Evolutionary conservation across 1,284 basidiomycete genomes (phyloP).

Genomic region (Cronartium ribicola): DNA sequence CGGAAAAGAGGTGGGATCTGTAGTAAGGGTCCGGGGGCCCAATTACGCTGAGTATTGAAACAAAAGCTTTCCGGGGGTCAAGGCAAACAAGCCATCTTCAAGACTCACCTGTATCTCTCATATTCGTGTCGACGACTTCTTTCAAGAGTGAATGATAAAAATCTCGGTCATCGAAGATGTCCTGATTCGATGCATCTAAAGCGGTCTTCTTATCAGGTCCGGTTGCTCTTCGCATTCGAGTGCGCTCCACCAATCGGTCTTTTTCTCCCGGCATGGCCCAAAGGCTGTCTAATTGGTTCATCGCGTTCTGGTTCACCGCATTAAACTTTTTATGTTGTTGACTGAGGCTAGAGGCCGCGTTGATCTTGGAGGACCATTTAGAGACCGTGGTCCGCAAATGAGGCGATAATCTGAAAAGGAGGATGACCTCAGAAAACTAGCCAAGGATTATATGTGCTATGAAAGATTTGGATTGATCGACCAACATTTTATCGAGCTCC

Average conservation of each 20-base stretch:
- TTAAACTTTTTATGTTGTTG: slow-evolving; percentile 57
- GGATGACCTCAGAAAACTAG: slow-evolving; percentile 58
- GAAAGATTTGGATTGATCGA: background rate
- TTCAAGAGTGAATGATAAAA: slow-evolving; percentile 84
- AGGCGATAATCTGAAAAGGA: slow-evolving; percentile 45
- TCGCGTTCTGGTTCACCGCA: slow-evolving; percentile 63
- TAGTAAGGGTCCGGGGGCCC: slow-evolving; percentile 47
- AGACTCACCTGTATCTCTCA: slow-evolving; percentile 46
- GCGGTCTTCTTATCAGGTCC: slow-evolving; percentile 28
- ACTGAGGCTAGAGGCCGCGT: slow-evolving; percentile 68
- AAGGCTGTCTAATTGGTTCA: slow-evolving; percentile 67
- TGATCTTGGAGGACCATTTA: slow-evolving; percentile 91
- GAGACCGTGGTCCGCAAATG: slow-evolving; percentile 67
- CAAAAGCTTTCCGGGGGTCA: background rate
- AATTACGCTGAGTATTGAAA: background rate
- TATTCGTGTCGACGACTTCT: slow-evolving; percentile 71
- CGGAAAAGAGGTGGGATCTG: slow-evolving; percentile 45
- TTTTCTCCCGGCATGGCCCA: slow-evolving; percentile 54
- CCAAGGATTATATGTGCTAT: background rate
- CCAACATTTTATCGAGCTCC: slow-evolving; percentile 14
- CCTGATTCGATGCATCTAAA: slow-evolving; percentile 46
- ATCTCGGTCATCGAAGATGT: slow-evolving; percentile 79
- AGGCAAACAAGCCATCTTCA: background rate
- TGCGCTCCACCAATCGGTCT: slow-evolving; percentile 47
- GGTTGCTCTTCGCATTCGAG: slow-evolving; percentile 54